phyloP scores from a whole-genome alignment of 345 rosid species.

The Iberis pinnata region DNA sequence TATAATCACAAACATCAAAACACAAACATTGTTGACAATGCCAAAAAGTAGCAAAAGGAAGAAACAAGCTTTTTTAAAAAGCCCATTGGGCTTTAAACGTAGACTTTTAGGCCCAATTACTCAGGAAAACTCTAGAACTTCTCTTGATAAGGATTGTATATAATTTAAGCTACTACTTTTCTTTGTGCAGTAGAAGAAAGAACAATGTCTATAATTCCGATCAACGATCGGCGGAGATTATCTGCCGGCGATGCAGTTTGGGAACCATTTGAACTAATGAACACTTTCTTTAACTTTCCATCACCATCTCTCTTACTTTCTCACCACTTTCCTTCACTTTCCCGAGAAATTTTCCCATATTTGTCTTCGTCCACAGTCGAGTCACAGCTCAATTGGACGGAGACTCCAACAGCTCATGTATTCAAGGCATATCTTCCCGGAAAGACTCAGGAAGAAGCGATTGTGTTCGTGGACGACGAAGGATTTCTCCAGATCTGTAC shows the following conservation, averaged over 20 bases:
- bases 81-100: too few species aligned
- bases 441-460: slow-evolving; percentile 19
- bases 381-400: slow-evolving; percentile 29
- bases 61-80: too few species aligned
- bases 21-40: too few species aligned
- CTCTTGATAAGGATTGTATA: too few species aligned
- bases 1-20: too few species aligned
- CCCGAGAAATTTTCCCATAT: slow-evolving; percentile 23
- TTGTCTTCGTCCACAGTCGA: slow-evolving; percentile 22
- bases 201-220: slow-evolving; percentile 33
- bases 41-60: too few species aligned
- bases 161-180: too few species aligned
- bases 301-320: slow-evolving; percentile 19
- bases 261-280: slow-evolving; percentile 30
- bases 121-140: too few species aligned
- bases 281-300: slow-evolving; percentile 18
- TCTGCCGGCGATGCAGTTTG: slow-evolving; percentile 2
- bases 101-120: too few species aligned
- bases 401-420: slow-evolving; percentile 27
- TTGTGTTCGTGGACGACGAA: slow-evolving; percentile 30
- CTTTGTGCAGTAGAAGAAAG: too few species aligned
- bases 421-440: slow-evolving; percentile 34
- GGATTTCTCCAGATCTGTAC: slow-evolving; percentile 31
- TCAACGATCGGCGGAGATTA: slow-evolving; percentile 21
- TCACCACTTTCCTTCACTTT: slow-evolving; percentile 21